Percentiles rank a stretch among this genome's conserved stretches.
phyloP scores from a whole-genome alignment of 306 rosid species.

The Pyrus pyrifolia region DNA sequence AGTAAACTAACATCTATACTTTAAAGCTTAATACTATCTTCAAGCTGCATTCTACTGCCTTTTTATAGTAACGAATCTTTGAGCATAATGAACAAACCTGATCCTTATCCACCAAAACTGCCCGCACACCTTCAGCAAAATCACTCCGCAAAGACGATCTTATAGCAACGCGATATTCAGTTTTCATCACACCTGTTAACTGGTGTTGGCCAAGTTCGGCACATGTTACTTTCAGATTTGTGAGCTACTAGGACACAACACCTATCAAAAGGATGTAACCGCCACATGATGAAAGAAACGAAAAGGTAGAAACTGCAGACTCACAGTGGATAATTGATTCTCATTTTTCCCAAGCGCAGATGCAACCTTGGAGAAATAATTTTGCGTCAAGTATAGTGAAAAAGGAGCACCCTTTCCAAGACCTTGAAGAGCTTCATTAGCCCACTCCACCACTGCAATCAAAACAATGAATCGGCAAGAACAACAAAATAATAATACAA shows the following conservation, averaged over 20 bases:
- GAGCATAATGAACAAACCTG: slow-evolving; percentile 52
- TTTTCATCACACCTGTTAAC: slow-evolving; percentile 81
- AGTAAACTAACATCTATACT: no score
- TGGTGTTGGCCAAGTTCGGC: slow-evolving; percentile 28
- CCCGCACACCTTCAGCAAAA: slow-evolving; percentile 95
- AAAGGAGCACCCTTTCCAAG: slow-evolving; percentile 91
- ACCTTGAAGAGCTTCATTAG: slow-evolving; percentile 89
- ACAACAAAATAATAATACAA: neutral
- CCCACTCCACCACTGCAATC: slow-evolving; percentile 80
- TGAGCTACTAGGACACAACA: neutral
- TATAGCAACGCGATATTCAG: slow-evolving; percentile 82
- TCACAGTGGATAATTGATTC: slow-evolving; percentile 63
- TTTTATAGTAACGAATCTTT: neutral
- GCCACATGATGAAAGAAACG: neutral
- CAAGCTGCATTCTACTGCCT: slow-evolving; percentile 1
- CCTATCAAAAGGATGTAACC: neutral
- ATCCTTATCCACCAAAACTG: slow-evolving; percentile 91
- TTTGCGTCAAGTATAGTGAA: slow-evolving; percentile 77
- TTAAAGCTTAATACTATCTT: neutral
- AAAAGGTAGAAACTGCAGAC: slow-evolving; percentile 10
- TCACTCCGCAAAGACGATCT: slow-evolving; percentile 75
- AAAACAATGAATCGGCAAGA: slow-evolving; percentile 5
- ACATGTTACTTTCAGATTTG: neutral
- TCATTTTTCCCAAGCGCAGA: slow-evolving; percentile 50
- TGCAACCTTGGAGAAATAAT: slow-evolving; percentile 70